Base-by-base conservation (phyloP, 2,329 filamentous ascomycete species). In the Colletotrichum sp. region DNA sequence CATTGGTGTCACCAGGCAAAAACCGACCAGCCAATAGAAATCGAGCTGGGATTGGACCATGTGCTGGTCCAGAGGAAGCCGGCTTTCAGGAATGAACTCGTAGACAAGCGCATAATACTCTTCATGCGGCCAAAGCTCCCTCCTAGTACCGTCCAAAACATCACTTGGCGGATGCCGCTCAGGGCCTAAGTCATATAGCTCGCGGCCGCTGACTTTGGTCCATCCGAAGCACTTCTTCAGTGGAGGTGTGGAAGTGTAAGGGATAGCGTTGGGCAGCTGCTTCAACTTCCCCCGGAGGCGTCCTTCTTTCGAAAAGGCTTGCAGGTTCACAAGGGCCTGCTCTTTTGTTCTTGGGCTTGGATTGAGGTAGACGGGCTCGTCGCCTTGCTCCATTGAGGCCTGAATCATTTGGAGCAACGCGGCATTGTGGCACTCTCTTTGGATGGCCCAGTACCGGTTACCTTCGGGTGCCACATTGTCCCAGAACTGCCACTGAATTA, bases 391-490 rank as follows among this genome's bases (percentile, higher is more conserved):
- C 16, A 69, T 27, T 9, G 66, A 29, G 18, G n/a, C 18, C 12
- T 58, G 55, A 8, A 69, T 29, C n/a, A 58, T 38, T 27, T 61
- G 51, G 27, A 73, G 34, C n/a, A 73, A 27, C 8, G 73, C 66
- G 8, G 66, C 62, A 31, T 73, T 73, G 7, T 75, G 70, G 36
- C 66, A 75, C 36, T 75, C 73, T 38, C 70, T 54, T 34, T 73
- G 65, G 36, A 59, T 29, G 16, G 73, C 69, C 62, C 33, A 75
- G 62, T 73, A 74, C 5, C 57, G 38, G 9, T 47, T 11, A 34
- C 47, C 51, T 5, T 57, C 43, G 16, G 68, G 72, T 2, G 69
- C 33, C 3, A 62, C 38, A 9, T 57, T 18, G 21, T 75, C 73
- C 66, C 55, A 75, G 27, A 75, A 75, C 73, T 72, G 62, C 13